Percentiles rank a stretch among this genome's conserved stretches.
These are phyloP conservation scores for Hypoxylon sp. DNA, from an alignment of 2,329 filamentous ascomycete genomes.

Conservation along the genomic window DNA sequence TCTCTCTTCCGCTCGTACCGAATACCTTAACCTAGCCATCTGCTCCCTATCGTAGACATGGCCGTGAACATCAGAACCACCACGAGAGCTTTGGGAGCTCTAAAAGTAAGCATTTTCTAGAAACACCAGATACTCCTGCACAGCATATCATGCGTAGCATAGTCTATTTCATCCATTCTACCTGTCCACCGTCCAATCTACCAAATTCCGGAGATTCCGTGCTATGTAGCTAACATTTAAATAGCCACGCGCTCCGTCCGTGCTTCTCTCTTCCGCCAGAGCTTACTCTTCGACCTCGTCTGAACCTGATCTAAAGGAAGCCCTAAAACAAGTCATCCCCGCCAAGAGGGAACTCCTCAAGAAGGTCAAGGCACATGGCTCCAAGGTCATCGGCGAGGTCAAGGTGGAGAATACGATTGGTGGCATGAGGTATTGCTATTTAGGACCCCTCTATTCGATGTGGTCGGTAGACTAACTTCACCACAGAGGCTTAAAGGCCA, in stretches of 20 bases:
- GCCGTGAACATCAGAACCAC: slow-evolving; percentile 72
- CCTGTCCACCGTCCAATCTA: not conserved
- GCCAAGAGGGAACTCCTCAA: slow-evolving; percentile 94
- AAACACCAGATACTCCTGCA: not conserved
- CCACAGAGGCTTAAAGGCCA: slow-evolving; percentile 82
- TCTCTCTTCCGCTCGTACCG: not conserved
- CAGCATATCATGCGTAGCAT: not conserved
- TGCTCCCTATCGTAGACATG: slow-evolving; percentile 59
- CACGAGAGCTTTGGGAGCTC: slow-evolving; percentile 70
- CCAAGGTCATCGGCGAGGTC: slow-evolving; percentile 89
- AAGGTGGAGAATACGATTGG: slow-evolving; percentile 95
- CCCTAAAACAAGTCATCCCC: slow-evolving; percentile 85
- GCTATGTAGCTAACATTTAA: slow-evolving; percentile 2
- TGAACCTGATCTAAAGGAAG: slow-evolving; percentile 90
- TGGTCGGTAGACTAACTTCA: slow-evolving; percentile 41
- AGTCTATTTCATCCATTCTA: not conserved
- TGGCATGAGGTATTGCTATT: slow-evolving; percentile 77
- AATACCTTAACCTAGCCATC: not conserved
- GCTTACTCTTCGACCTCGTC: slow-evolving; percentile 75
- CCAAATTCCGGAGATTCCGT: not conserved
- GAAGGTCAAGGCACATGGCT: slow-evolving; percentile 87
- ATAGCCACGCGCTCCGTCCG: slow-evolving; percentile 49
- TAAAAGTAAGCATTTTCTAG: slow-evolving; percentile 65
- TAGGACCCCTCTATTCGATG: not conserved
- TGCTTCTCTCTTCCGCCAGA: slow-evolving; percentile 56